Evolutionary conservation across 169 alveolate species (phyloP).

Genomic region (Eimeria sp.): DNA sequence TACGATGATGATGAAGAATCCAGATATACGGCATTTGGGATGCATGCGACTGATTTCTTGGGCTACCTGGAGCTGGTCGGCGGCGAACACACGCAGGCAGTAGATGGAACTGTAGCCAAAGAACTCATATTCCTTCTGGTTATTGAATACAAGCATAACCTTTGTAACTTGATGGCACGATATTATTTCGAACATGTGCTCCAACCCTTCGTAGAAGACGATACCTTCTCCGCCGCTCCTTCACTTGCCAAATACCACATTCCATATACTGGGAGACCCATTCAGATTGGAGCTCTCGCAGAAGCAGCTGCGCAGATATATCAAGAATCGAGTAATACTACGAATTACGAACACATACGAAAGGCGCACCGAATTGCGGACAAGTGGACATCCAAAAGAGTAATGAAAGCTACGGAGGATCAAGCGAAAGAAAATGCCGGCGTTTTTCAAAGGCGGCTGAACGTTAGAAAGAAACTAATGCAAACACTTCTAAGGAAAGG

Average conservation of each 20-base stretch:
- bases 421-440: background rate
- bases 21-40: background rate
- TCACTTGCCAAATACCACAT: background rate
- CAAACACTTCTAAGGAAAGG: background rate
- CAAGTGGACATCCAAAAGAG: background rate
- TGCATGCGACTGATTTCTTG: background rate
- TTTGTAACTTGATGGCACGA: background rate
- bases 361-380: slow-evolving; percentile 6
- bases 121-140: background rate
- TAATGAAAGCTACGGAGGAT: background rate
- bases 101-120: background rate
- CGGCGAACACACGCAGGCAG: background rate
- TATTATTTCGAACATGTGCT: background rate
- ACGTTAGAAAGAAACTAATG: background rate
- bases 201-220: background rate
- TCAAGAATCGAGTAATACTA: background rate
- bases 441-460: background rate
- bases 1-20: background rate
- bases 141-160: background rate
- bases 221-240: background rate
- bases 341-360: background rate
- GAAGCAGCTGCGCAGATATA: background rate
- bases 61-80: background rate
- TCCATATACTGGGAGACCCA: background rate
- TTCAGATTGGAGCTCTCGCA: background rate